Conservation (phyloP, 1,139 yeast species). For the Blastobotrys elegans region DNA sequence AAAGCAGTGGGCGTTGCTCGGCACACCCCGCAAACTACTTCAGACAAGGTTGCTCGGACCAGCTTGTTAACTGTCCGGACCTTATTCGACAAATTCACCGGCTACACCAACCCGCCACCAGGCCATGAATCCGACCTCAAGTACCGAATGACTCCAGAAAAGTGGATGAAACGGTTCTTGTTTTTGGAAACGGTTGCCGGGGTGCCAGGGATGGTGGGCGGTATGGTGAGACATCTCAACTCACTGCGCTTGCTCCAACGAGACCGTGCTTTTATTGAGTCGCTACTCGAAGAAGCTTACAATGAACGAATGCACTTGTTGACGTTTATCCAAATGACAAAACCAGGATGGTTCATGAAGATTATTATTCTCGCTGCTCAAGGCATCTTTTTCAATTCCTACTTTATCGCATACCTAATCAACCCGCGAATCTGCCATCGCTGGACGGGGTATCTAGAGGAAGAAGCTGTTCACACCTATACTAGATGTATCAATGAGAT, state of each 20-base stretch:
- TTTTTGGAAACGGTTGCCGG: conserved; percentile 74
- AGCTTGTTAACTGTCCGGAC: conserved; percentile 45
- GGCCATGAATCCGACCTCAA: conserved; percentile 42
- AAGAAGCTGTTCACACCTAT: conserved; percentile 72
- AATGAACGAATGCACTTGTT: conserved; percentile 75
- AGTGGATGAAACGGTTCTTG: conserved; percentile 65
- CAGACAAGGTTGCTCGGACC: conserved; percentile 51
- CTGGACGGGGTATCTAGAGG: conserved; percentile 75
- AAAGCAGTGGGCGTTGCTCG: conserved; percentile 47
- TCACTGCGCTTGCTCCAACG: conserved; percentile 55
- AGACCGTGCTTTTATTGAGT: conserved; percentile 75
- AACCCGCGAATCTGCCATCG: conserved; percentile 67
- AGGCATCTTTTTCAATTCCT: conserved; percentile 64
- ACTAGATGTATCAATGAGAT: conserved; percentile 56
- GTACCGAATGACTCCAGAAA: conserved; percentile 54
- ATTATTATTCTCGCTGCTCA: conserved; percentile 58
- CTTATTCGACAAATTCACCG: conserved; percentile 58
- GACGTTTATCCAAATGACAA: conserved; percentile 61
- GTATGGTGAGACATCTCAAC: conserved; percentile 61
- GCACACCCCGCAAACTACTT: conserved; percentile 43
- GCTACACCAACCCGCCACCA: conserved; percentile 54
- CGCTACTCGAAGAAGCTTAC: conserved; percentile 70
- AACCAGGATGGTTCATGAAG: conserved; percentile 59
- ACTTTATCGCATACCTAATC: conserved; percentile 56
- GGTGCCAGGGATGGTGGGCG: conserved; percentile 76